phyloP scores from a whole-genome alignment of 2,329 filamentous ascomycete species.

The Chaetomium olivaceum region DNA sequence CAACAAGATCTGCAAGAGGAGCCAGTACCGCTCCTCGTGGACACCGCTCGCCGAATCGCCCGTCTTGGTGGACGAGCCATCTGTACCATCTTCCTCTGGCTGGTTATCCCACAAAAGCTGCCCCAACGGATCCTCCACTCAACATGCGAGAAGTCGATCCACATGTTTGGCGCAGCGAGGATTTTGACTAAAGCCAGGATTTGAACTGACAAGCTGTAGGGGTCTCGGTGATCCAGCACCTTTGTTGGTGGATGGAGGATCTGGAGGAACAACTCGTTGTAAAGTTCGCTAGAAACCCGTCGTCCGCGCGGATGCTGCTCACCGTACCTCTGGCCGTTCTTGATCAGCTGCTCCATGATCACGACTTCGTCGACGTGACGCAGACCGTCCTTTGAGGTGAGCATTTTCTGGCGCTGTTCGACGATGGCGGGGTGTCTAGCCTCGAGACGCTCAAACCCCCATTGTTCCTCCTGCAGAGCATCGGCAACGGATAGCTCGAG shows the following conservation, averaged over 20 bases:
- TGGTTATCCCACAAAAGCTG: conserved; percentile 68
- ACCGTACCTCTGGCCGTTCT: conserved; percentile 57
- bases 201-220: conserved; percentile 66
- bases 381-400: conserved; percentile 55
- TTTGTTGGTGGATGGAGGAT: conserved; percentile 59
- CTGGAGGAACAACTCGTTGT: conserved; percentile 62
- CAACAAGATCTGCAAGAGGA: conserved; percentile 65
- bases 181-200: conserved; percentile 68
- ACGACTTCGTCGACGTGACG: conserved; percentile 58
- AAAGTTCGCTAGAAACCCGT: conserved; percentile 56
- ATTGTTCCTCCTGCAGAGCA: conserved; percentile 62
- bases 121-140: conserved; percentile 72
- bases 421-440: conserved; percentile 56
- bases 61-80: conserved; percentile 54
- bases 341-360: conserved; percentile 60
- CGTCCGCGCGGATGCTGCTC: conserved; percentile 53
- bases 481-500: conserved; percentile 67
- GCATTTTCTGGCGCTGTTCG: conserved; percentile 59
- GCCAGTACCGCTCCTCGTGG: conserved; percentile 65
- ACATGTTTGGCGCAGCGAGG: conserved; percentile 64
- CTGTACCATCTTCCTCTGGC: conserved; percentile 54
- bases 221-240: conserved; percentile 59
- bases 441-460: conserved; percentile 57
- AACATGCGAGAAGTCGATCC: conserved; percentile 73
- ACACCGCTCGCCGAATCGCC: conserved; percentile 51